Percentiles rank a stretch among this genome's conserved stretches.
Evolutionary conservation across 1,139 yeast species (phyloP).

Genomic region (Wickerhamomyces sp.): DNA sequence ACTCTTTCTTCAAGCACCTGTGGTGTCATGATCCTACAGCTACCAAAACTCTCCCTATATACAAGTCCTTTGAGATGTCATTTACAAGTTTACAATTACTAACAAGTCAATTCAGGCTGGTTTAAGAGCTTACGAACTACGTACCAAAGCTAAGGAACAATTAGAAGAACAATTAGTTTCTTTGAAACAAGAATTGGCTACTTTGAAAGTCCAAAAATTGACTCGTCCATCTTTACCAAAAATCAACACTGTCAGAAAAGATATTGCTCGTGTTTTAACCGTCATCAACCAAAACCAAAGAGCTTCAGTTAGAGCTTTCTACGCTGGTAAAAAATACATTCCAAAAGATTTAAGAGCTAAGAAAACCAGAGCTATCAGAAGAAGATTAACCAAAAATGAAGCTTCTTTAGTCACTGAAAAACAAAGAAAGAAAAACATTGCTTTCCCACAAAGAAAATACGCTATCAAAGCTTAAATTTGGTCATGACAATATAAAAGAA

Average conservation of each 20-base stretch:
- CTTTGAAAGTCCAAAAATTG: constrained; percentile 94
- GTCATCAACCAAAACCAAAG: constrained; percentile 96
- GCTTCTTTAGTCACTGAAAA: constrained; percentile 76
- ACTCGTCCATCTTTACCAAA: constrained; percentile 90
- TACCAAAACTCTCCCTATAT: neutral
- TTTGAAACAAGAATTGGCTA: constrained; percentile 95
- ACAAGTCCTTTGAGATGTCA: neutral
- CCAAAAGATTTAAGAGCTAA: constrained; percentile 99
- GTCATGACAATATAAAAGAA: constrained; percentile 5
- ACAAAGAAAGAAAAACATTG: constrained; percentile 87
- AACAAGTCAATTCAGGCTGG: constrained; percentile 54
- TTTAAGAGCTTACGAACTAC: constrained; percentile 92
- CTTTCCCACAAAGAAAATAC: constrained; percentile 98
- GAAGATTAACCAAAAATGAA: constrained; percentile 89
- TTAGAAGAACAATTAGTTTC: constrained; percentile 92
- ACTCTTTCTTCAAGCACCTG: too few species aligned
- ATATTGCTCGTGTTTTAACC: constrained; percentile 97
- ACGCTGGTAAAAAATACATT: constrained; percentile 93
- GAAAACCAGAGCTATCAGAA: constrained; percentile 99
- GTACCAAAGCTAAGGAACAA: constrained; percentile 96
- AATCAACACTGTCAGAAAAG: constrained; percentile 95
- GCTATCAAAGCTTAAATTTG: constrained; percentile 91
- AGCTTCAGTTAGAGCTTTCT: constrained; percentile 90
- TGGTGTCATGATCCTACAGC: too few species aligned
- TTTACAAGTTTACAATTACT: constrained; percentile 10